phyloP scores from a whole-genome alignment of 2,329 filamentous ascomycete species.

The Penicillium sp. region DNA sequence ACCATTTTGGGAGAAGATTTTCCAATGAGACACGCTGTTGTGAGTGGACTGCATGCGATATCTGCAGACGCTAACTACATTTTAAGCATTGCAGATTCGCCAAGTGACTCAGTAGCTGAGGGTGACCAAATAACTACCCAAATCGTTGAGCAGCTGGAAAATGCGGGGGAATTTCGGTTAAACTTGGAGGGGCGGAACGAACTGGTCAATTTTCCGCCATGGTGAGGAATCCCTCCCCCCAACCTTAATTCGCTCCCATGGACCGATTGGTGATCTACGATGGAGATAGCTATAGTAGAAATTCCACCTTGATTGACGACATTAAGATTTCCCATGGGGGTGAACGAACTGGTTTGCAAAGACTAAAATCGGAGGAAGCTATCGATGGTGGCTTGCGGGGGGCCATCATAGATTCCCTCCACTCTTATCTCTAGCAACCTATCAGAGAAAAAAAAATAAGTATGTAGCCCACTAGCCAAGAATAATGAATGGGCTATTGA shows the following conservation, averaged over 20 bases:
- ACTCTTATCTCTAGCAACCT: background rate
- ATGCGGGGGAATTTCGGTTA: background rate
- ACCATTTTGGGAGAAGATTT: background rate
- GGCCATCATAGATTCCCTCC: background rate
- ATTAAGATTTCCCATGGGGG: slow-evolving; percentile 9
- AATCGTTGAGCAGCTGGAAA: background rate
- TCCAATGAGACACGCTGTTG: background rate
- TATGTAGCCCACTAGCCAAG: background rate
- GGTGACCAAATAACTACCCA: background rate
- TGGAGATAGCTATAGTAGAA: background rate
- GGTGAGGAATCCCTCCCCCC: background rate
- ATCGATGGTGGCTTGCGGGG: slow-evolving; percentile 4
- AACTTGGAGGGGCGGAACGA: background rate
- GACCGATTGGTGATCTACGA: background rate
- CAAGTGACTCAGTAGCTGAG: background rate
- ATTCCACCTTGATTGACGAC: background rate
- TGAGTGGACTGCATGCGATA: background rate
- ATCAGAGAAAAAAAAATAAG: background rate
- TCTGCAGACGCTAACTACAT: background rate
- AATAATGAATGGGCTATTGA: slow-evolving; percentile 14
- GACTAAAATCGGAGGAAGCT: background rate
- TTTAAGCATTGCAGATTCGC: background rate
- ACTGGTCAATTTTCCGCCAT: background rate
- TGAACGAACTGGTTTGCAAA: background rate
- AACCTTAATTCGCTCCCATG: background rate